Conservation (phyloP, 1,284 basidiomycete species). For the Malassezia psittaci region DNA sequence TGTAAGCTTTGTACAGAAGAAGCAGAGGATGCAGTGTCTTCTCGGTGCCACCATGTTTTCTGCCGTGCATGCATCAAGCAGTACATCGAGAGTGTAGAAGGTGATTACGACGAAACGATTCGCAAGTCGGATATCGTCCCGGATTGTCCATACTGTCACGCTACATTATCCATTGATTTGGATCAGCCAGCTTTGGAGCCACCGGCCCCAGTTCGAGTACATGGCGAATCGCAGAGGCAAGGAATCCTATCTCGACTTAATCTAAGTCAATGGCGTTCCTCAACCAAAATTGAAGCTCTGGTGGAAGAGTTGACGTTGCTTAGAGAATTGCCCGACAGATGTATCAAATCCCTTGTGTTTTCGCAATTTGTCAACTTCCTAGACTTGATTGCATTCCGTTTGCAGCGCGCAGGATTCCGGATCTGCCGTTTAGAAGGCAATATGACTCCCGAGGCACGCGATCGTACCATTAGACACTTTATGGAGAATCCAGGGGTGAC, state of each 20-base stretch:
- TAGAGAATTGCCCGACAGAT: slow-evolving; percentile 64
- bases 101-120: slow-evolving; percentile 5
- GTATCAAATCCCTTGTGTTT: slow-evolving; percentile 93
- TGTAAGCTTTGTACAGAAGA: slow-evolving; percentile 94
- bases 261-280: slow-evolving; percentile 79
- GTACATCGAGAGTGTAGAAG: slow-evolving; percentile 58
- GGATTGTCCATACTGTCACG: slow-evolving; percentile 87
- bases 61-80: slow-evolving; percentile 92
- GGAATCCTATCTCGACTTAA: slow-evolving; percentile 87
- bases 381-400: slow-evolving; percentile 78
- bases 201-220: slow-evolving; percentile 53
- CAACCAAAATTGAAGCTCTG: slow-evolving; percentile 92
- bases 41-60: slow-evolving; percentile 69
- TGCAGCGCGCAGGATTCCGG: slow-evolving; percentile 77
- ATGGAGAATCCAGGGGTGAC: slow-evolving; percentile 90
- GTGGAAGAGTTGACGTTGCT: slow-evolving; percentile 84
- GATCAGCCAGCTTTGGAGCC: slow-evolving; percentile 81
- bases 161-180: slow-evolving; percentile 84
- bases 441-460: slow-evolving; percentile 90
- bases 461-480: slow-evolving; percentile 87
- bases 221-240: slow-evolving; percentile 57
- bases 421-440: slow-evolving; percentile 89
- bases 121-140: slow-evolving; percentile 52
- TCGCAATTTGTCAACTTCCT: slow-evolving; percentile 73
- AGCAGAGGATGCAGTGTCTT: slow-evolving; percentile 85